Conservation (phyloP, 2,329 filamentous ascomycete species). For the Xylariomycetidae sp. region DNA sequence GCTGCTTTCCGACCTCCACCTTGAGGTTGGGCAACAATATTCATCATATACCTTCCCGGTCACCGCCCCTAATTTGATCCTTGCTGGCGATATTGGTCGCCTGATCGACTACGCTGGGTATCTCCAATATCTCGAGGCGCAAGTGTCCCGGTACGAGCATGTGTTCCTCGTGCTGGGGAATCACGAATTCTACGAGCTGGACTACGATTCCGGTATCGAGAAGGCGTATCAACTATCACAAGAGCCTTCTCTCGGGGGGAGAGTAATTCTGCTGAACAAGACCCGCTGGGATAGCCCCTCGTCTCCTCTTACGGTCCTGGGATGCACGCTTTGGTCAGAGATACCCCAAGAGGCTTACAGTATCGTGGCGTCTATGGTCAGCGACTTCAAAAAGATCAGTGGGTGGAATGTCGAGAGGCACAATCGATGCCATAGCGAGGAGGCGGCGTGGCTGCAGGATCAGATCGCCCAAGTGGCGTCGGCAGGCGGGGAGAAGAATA, state of each 20-base stretch:
- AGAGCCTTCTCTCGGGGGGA: constrained; percentile 33
- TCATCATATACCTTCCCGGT: constrained; percentile 34
- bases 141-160: constrained; percentile 35
- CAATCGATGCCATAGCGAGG: constrained; percentile 41
- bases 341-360: constrained; percentile 35
- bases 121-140: constrained; percentile 36
- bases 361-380: constrained; percentile 39
- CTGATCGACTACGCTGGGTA: constrained; percentile 42
- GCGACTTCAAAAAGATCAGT: constrained; percentile 50
- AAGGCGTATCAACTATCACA: constrained; percentile 31
- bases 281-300: constrained; percentile 33
- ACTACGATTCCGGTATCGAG: constrained; percentile 32
- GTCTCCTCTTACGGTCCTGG: constrained; percentile 45
- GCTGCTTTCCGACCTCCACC: constrained; percentile 47
- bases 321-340: constrained; percentile 54
- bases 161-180: constrained; percentile 49
- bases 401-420: constrained; percentile 47
- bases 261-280: constrained; percentile 40
- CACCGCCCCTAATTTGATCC: constrained; percentile 37
- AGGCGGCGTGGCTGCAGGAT: constrained; percentile 45
- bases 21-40: constrained; percentile 42
- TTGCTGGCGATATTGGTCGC: constrained; percentile 47
- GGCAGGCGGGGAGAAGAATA: constrained; percentile 2
- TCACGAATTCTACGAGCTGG: constrained; percentile 48
- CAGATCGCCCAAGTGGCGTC: constrained; percentile 26